Conservation (phyloP, 768 basidiomycete species). For the Leucocoprinus leucothites region DNA sequence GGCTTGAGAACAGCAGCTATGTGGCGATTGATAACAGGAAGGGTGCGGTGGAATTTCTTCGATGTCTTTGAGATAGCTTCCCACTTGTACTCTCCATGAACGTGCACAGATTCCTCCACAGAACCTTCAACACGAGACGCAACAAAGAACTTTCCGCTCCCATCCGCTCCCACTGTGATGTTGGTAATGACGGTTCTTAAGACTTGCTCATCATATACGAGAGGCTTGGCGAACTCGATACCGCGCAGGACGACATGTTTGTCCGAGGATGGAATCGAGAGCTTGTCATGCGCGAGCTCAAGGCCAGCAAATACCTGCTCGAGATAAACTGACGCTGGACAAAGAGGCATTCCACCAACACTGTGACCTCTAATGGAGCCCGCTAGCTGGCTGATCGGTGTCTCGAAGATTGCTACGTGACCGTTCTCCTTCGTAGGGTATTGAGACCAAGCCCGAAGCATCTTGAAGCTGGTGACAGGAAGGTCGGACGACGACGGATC, state of each 20-base stretch:
- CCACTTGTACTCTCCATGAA: conserved; percentile 43
- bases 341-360: conserved; percentile 54
- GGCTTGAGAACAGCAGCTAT: conserved; percentile 29
- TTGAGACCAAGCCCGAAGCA: conserved; percentile 21
- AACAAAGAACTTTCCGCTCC: conserved; percentile 43
- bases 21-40: conserved; percentile 32
- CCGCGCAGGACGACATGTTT: conserved; percentile 38
- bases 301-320: conserved; percentile 52
- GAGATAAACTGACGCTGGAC: conserved; percentile 65
- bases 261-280: conserved; percentile 22
- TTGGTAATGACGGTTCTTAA: neutral
- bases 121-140: conserved; percentile 32
- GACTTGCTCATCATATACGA: conserved; percentile 33
- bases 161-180: conserved; percentile 32
- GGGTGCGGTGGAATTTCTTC: conserved; percentile 34
- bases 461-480: neutral
- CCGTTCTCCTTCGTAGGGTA: conserved; percentile 34
- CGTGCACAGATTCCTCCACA: conserved; percentile 35
- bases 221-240: conserved; percentile 49
- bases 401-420: conserved; percentile 47
- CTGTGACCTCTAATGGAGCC: conserved; percentile 51
- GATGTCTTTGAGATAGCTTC: conserved; percentile 26
- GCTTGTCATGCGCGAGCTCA: conserved; percentile 30
- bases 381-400: conserved; percentile 42
- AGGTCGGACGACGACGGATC: conserved; percentile 6